These are phyloP conservation scores for Lachancea waltii DNA, from an alignment of 805 yeast genomes.

Conservation along the genomic window DNA sequence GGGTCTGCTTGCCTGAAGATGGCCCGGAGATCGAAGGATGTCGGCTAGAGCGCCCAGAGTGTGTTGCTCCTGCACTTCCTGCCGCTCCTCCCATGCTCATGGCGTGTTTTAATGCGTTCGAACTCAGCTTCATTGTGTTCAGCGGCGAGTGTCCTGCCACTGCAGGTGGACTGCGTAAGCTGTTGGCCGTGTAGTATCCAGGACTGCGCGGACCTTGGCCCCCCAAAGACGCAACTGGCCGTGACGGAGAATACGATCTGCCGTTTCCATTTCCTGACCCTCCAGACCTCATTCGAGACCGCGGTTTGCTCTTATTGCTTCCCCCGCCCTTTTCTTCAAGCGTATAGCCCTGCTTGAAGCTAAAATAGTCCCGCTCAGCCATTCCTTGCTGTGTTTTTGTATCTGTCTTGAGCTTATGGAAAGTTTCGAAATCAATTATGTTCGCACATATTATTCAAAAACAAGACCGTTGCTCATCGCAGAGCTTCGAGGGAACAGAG, in stretches of 20 bases:
- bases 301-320: too few species aligned
- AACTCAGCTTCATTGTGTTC: constrained; percentile 7
- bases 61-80: constrained; percentile 11
- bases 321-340: constrained; percentile 4
- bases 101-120: constrained; percentile 5
- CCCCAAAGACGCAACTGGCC: constrained; percentile 1
- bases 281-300: constrained; percentile 4
- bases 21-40: constrained; percentile 18
- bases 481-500: not conserved
- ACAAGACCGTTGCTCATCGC: not conserved
- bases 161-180: constrained; percentile 8
- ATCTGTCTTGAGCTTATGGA: not conserved
- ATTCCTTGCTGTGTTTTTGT: not conserved
- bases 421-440: too few species aligned
- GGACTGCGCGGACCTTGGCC: constrained; percentile 7
- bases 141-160: constrained; percentile 6
- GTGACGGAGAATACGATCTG: constrained; percentile 8
- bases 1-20: constrained; percentile 1
- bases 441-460: not conserved
- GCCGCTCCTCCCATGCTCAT: constrained; percentile 4
- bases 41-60: constrained; percentile 18
- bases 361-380: constrained; percentile 10
- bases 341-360: constrained; percentile 8
- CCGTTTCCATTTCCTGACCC: not conserved
- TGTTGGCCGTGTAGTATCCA: constrained; percentile 6